phyloP scores from a whole-genome alignment of 169 alveolate species.

The Plasmodium billcollinsi region DNA sequence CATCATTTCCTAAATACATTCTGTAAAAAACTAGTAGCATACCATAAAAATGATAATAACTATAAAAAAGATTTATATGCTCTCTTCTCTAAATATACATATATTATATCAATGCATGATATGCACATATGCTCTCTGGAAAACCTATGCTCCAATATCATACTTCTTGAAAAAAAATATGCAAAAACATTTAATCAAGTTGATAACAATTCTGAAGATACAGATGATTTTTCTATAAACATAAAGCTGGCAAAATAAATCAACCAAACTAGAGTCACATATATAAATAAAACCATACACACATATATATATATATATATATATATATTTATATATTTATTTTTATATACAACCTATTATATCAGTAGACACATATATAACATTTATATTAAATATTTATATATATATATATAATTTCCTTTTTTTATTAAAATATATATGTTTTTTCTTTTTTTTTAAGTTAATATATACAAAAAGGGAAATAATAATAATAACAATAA shows the following conservation, averaged over 20 bases:
- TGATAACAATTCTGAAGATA: conserved; percentile 20
- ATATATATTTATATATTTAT: neutral
- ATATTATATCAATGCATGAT: conserved; percentile 21
- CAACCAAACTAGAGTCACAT: neutral
- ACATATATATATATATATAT: neutral
- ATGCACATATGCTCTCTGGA: conserved; percentile 48
- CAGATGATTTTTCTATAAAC: conserved; percentile 13
- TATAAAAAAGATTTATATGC: conserved; percentile 69
- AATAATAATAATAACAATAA: no score
- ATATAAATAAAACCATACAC: neutral
- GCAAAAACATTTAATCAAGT: conserved; percentile 16
- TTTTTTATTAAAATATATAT: no score
- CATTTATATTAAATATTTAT: no score
- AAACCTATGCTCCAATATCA: conserved; percentile 40
- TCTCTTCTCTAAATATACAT: conserved; percentile 62
- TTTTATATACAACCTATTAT: no score
- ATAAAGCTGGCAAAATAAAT: neutral
- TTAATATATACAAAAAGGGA: no score
- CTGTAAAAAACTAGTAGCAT: conserved; percentile 50
- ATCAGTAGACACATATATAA: no score
- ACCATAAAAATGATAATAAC: conserved; percentile 47
- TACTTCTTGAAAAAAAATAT: conserved; percentile 53
- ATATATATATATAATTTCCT: no score
- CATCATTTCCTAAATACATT: conserved; percentile 30
- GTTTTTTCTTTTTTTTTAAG: no score